Base-by-base conservation (phyloP, 2,329 filamentous ascomycete genomes). In the Trichophaea hybrida region DNA sequence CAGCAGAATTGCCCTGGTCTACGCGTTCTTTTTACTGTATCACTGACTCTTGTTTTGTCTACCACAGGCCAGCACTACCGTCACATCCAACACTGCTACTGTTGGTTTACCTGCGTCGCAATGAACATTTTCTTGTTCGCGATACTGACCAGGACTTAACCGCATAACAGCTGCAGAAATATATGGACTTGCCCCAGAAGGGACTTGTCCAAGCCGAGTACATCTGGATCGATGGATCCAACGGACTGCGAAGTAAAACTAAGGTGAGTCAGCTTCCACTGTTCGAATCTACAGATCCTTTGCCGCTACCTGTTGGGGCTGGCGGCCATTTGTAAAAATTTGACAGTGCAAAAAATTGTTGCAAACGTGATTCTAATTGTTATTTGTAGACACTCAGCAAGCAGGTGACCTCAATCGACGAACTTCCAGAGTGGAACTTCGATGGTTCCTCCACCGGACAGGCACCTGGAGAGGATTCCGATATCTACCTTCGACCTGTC, bases 381-480 rank as follows among this genome's bases (percentile, higher is more conserved):
- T 12, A 49, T 70, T 17, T 12, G 15, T 31, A 86, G 84, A 87
- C 84, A 68, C 75, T 87, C 65, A 74, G 72, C 71, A 79, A 80
- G 72, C 74, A 79, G 70, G 77, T 79, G 67, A 71, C 71, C 43
- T 77, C 73, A 63, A 73, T 83, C 64, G 78, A 81, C 60, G 83
- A 86, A 65, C 82, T 87, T 64, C 81, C 84, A 69, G 83, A 87
- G 75, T 87, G 84, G 84, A 87, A 86, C 76, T 87, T 87, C 70
- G 84, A 88, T 73, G 91, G 91, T 71, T 95, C 88, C 60, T 95
- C 89, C 12, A 96, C 89, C 68, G 84, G 80, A 68, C 91, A 97
- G 76, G 91, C 91, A 53, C 88, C 88, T 44, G 89, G 90, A 70
- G 86, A 94, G 75, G 93, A 97, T 82, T 95, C 88, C 52, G 91